Conservation (phyloP, 2,329 filamentous ascomycete species). For the Pseudonectria buxi region DNA sequence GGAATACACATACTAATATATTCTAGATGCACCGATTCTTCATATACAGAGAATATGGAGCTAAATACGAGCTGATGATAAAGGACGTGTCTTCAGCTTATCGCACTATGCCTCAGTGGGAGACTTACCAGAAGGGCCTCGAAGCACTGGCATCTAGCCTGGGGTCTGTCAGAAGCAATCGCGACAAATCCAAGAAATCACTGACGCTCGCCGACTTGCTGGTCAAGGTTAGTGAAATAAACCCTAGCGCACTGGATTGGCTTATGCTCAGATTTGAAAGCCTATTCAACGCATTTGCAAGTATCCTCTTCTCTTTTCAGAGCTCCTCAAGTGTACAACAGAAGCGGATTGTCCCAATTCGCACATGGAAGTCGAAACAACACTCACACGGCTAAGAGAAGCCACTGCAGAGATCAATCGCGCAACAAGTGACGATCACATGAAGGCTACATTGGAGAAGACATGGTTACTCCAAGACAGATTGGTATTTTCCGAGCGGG, state of each 20-base stretch:
- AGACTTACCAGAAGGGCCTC: conserved; percentile 74
- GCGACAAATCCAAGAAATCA: conserved; percentile 62
- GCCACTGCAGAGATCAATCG: conserved; percentile 75
- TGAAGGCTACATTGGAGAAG: conserved; percentile 65
- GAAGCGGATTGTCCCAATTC: conserved; percentile 78
- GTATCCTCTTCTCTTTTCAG: conserved; percentile 80
- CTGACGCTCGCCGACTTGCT: conserved; percentile 79
- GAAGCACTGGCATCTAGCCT: conserved; percentile 75
- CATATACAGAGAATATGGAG: conserved; percentile 85
- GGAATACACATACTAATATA: conserved; percentile 3
- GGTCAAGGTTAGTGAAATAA: conserved; percentile 62
- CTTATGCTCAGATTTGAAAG: conserved; percentile 35
- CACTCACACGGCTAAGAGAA: conserved; percentile 64
- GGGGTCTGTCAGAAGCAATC: conserved; percentile 58
- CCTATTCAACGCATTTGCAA: conserved; percentile 89
- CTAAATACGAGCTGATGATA: conserved; percentile 80
- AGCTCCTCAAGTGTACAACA: conserved; percentile 76
- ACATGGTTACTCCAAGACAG: conserved; percentile 82
- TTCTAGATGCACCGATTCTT: conserved; percentile 71
- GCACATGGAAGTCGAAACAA: conserved; percentile 71
- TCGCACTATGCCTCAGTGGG: conserved; percentile 65
- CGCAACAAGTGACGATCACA: conserved; percentile 69
- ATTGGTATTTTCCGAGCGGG: conserved; percentile 66
- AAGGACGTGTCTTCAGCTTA: conserved; percentile 67
- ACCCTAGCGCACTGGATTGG: conserved; percentile 1